Conservation (phyloP, 2,329 filamentous ascomycete species). For the Albifimbria verrucaria region DNA sequence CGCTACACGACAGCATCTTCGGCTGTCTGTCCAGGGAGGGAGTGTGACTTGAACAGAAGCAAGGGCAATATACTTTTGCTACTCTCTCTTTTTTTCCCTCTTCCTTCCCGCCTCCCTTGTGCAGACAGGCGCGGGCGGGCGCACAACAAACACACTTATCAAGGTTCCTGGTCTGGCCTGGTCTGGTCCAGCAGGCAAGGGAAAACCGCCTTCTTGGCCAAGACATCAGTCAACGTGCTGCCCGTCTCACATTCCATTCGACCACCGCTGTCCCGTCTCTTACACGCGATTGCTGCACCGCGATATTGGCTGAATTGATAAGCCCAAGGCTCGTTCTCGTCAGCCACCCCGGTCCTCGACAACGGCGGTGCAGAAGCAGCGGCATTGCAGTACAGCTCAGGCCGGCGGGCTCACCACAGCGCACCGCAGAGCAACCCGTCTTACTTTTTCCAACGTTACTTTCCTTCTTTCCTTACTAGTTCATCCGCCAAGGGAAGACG, state of each 20-base stretch:
- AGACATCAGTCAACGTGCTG: background rate
- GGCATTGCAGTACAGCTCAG: background rate
- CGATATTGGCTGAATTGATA: background rate
- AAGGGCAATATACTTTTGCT: no score
- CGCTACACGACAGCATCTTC: background rate
- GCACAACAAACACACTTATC: background rate
- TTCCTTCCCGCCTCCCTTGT: background rate
- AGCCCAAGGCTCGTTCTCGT: background rate
- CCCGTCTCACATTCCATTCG: constrained; percentile 2
- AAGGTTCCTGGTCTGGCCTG: background rate
- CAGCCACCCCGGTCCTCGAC: no score
- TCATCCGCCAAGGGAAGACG: no score
- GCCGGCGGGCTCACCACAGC: background rate
- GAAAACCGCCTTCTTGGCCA: background rate
- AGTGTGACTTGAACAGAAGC: no score
- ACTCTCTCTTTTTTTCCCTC: no score
- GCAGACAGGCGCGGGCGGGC: background rate
- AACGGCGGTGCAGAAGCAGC: no score
- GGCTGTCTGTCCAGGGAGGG: no score
- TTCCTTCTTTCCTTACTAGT: background rate
- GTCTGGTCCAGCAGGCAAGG: background rate
- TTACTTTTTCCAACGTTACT: background rate
- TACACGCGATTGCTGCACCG: background rate
- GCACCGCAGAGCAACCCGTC: background rate
- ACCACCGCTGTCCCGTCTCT: background rate